Evolutionary conservation across 352 stramenopile genomes (phyloP).

Genomic region (Phytophthora lateralis): DNA sequence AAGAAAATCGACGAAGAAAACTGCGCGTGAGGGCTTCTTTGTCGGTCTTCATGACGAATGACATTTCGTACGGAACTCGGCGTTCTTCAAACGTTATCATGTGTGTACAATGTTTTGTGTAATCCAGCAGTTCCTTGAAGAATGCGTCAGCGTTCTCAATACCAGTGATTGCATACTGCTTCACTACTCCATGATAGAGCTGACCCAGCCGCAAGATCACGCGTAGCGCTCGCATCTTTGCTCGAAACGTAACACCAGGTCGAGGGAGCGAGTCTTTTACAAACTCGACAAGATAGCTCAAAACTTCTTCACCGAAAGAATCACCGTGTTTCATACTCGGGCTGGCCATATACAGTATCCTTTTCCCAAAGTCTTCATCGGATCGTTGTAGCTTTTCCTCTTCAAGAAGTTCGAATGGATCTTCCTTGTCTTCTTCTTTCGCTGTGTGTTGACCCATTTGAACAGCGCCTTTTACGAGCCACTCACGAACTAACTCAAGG

Average conservation of each 20-base stretch:
- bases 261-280: constrained; percentile 46
- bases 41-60: constrained; percentile 44
- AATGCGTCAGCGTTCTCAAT: constrained; percentile 19
- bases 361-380: constrained; percentile 46
- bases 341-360: constrained; percentile 39
- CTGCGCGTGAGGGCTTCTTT: constrained; percentile 53
- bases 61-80: constrained; percentile 51
- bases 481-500: constrained; percentile 51
- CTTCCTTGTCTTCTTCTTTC: constrained; percentile 24
- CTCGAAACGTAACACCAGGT: constrained; percentile 62
- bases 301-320: constrained; percentile 31
- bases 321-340: constrained; percentile 21
- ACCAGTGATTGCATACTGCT: constrained; percentile 22
- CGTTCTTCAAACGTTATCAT: constrained; percentile 64
- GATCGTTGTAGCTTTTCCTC: constrained; percentile 30
- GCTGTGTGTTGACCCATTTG: constrained; percentile 8
- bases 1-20: constrained; percentile 47
- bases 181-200: constrained; percentile 22
- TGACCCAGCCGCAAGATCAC: constrained; percentile 44
- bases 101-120: constrained; percentile 41
- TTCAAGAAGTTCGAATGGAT: constrained; percentile 42
- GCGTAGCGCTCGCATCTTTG: constrained; percentile 51
- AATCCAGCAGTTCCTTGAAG: constrained; percentile 43
- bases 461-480: constrained; percentile 55
- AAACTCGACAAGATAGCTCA: constrained; percentile 47